Base-by-base conservation (phyloP, 495 filamentous ascomycete genomes). In the Hypoxylon cercidicola region DNA sequence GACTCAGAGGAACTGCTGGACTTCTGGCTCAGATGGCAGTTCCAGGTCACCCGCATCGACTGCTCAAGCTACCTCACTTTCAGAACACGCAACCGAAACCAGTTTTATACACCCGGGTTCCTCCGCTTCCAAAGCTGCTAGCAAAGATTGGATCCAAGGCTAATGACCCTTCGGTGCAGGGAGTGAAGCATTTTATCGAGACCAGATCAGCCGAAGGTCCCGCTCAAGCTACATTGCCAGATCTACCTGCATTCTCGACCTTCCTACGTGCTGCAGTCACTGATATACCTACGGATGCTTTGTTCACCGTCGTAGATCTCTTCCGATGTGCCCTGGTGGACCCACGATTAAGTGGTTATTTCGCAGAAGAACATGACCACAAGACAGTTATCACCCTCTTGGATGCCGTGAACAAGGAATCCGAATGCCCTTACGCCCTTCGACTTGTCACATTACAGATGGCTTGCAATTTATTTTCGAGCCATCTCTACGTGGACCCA, bases 301-400 rank as follows among this genome's bases (percentile, higher is more conserved):
- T 89, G 44, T 99, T 97, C 71, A 86, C 94, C 3, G 76, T 93
- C 2, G 82, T 96, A 35, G 95, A 97, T 68, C 84, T 99, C 16
- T 79, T 95, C 52, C 85, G 95, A 8, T 82, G 89, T 54, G 84
- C 89, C 8, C 85, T 96, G 43, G 80, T 90, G 5, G 94, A 99
- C 66, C 81, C 88, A 19, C 86, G 95, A n/a, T 80, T 97, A n/a
- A 90, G 90, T 67, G 88, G 90, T 57, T 95, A 87, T 76, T 93
- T 92, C 61, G 93, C 92, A 12, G 90, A 94, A 75, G 90, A 97
- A 69, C 69, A 77, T 21, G 74, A 78, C 32, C 88, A 90, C 60
- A 68, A 73, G 40, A 92, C 90, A 12, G 78, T 97, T 18, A 68
- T 84, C 51, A 77, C 86, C 9, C 68, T 97, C 5, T 77, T 98